Base-by-base conservation (phyloP, 768 basidiomycete genomes). In the Lentinula edodes region DNA sequence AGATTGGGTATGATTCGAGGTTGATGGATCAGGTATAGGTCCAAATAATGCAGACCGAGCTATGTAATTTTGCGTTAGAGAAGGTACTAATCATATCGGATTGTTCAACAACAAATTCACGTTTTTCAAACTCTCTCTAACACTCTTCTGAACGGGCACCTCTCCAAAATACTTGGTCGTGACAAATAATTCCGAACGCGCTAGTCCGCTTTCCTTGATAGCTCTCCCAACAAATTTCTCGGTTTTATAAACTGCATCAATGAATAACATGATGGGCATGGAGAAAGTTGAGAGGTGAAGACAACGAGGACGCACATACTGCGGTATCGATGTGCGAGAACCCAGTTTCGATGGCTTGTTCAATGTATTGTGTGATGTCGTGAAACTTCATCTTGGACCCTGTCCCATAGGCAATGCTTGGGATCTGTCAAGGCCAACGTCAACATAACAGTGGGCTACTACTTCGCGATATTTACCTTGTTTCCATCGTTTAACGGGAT, bases 21-120 rank as follows among this genome's bases (percentile, higher is more conserved):
- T 4, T 45, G 45, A 65, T 91, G 89, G 38, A 91, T 82, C 41
- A 91, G 82, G 71, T 91, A 91, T 10, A 91, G 71, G 67, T 91
- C 88, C 4, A 91, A 74, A 38, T 83, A 78, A 53, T 79, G 74
- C 12, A 90, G 64, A 0, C 81, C 83, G 9, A 91, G 80, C 88
- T 91, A n/a, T 54, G 18, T 65, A 28, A 28, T 3, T 28, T 52
- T 36, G 62, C 48, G 45, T 61, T 20, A 9, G 7, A 13, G 28
- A 10, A 23, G 28, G 28, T 28, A 28, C 28, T 28, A 28, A 9
- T 12, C 7, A 46, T 8, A 8, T 35, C 60, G 15, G 50, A 35
- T 23, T 12, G 58, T 18, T 32, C 18, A 45, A 16, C 18, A 45
- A 16, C 16, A 16, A 38, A 62, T 74, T 10, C 42, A 85, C 87